Evolutionary conservation across 768 basidiomycete genomes (phyloP).

Genomic region (Hortiboletus campestris): DNA sequence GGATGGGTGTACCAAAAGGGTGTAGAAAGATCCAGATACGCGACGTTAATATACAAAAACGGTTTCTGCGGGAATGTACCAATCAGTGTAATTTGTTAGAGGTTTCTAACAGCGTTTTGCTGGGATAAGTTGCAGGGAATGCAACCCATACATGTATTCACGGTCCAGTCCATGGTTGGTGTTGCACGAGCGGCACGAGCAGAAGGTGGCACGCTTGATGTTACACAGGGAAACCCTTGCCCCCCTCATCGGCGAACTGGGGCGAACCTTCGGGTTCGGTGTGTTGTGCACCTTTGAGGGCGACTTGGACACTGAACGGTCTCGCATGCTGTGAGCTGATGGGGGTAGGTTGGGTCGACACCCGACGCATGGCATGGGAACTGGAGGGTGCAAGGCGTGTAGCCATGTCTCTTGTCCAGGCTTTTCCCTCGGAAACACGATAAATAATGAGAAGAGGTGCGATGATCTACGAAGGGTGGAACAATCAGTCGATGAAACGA

Average conservation of each 20-base stretch:
- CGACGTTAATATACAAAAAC: not conserved
- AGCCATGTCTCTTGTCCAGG: conserved; percentile 33
- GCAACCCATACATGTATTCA: no score
- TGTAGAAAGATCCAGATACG: not conserved
- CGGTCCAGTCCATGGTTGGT: not conserved
- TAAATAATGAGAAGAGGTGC: conserved; percentile 49
- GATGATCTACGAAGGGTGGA: conserved; percentile 36
- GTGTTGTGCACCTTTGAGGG: conserved; percentile 5
- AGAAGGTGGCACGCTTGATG: not conserved
- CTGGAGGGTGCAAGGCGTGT: conserved; percentile 1
- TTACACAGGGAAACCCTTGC: conserved; percentile 4
- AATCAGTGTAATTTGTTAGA: not conserved
- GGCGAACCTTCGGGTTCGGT: conserved; percentile 1
- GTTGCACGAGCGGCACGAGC: not conserved
- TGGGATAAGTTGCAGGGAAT: not conserved
- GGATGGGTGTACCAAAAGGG: not conserved
- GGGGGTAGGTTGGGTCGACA: conserved; percentile 1
- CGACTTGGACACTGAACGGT: conserved; percentile 15
- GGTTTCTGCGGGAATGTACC: not conserved
- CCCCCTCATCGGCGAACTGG: conserved; percentile 9
- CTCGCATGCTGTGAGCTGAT: not conserved
- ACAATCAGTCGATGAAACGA: not conserved
- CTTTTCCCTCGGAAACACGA: conserved; percentile 45
- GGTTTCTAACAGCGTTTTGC: not conserved
- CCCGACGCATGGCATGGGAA: conserved; percentile 12